Percentiles rank a stretch among this genome's conserved stretches.
These are phyloP conservation scores for Onygenales sp. DNA, from an alignment of 2,329 filamentous ascomycete species.

Conservation along the genomic window DNA sequence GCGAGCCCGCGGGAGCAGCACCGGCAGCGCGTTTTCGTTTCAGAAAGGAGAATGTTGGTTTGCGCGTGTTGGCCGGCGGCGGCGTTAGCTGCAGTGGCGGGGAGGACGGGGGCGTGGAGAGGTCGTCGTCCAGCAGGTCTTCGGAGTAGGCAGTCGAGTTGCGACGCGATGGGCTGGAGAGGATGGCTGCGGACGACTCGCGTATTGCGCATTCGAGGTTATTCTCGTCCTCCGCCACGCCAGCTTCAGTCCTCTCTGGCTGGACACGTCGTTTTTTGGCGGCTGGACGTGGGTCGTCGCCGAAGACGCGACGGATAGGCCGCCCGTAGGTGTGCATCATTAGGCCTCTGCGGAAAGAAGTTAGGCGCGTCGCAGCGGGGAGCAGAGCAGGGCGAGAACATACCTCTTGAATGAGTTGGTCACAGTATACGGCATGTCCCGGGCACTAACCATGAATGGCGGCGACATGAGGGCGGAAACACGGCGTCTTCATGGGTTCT, in stretches of 20 bases:
- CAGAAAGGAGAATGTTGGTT: slow-evolving; percentile 43
- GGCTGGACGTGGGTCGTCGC: slow-evolving; percentile 33
- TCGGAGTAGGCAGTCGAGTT: slow-evolving; percentile 36
- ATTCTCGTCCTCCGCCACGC: slow-evolving; percentile 33
- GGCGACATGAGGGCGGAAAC: background rate
- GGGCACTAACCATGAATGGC: slow-evolving; percentile 13
- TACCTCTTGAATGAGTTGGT: slow-evolving; percentile 44
- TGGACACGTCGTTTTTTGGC: slow-evolving; percentile 38
- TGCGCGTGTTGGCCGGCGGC: slow-evolving; percentile 34
- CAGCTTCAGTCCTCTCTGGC: slow-evolving; percentile 16
- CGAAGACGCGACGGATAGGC: slow-evolving; percentile 38
- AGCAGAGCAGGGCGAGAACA: background rate
- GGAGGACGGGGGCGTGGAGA: slow-evolving; percentile 44
- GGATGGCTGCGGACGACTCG: slow-evolving; percentile 36
- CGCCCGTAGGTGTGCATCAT: slow-evolving; percentile 41
- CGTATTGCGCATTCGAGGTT: slow-evolving; percentile 40
- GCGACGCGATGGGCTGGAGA: slow-evolving; percentile 38
- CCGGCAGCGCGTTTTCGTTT: slow-evolving; percentile 31
- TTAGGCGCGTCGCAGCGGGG: slow-evolving; percentile 10
- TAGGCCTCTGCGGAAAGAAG: slow-evolving; percentile 28
- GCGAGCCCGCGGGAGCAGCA: background rate
- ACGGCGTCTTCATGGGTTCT: background rate
- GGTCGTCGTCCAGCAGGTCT: slow-evolving; percentile 26
- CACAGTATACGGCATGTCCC: slow-evolving; percentile 41
- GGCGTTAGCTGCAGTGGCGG: slow-evolving; percentile 37